Conservation (phyloP, 2,329 filamentous ascomycete genomes). For the Clarireedia hainanense region DNA sequence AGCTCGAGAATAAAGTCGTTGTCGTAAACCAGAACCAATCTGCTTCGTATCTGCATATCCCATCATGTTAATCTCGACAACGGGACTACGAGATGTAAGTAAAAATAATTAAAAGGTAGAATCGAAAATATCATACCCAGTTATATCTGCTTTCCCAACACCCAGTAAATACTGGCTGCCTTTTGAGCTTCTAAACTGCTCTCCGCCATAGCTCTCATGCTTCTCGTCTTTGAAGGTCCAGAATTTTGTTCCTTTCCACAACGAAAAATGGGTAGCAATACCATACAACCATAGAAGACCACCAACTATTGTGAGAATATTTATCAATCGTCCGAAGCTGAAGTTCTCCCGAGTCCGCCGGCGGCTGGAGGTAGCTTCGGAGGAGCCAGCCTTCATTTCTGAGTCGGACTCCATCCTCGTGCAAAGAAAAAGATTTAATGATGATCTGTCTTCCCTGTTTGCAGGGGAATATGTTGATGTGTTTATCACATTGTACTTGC, state of each 20-base stretch:
- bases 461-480: not conserved
- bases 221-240: slow-evolving; percentile 7
- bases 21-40: slow-evolving; percentile 73
- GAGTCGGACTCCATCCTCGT: not conserved
- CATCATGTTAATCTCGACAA: slow-evolving; percentile 86
- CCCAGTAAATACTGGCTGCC: slow-evolving; percentile 50
- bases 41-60: slow-evolving; percentile 86
- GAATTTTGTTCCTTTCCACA: not conserved
- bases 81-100: slow-evolving; percentile 45
- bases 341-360: not conserved
- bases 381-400: slow-evolving; percentile 4
- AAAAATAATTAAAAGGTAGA: slow-evolving; percentile 11
- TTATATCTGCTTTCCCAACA: slow-evolving; percentile 66
- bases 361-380: not conserved
- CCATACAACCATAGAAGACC: not conserved
- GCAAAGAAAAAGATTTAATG: not conserved
- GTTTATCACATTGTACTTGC: slow-evolving; percentile 2
- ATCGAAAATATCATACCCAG: slow-evolving; percentile 42
- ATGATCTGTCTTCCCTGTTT: not conserved
- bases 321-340: not conserved
- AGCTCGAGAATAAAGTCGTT: slow-evolving; percentile 79
- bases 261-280: not conserved
- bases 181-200: slow-evolving; percentile 9
- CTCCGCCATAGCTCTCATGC: not conserved
- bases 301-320: not conserved